Evolutionary conservation across 148 eudicot genomes (phyloP).

Genomic region (Rhododendron molle): DNA sequence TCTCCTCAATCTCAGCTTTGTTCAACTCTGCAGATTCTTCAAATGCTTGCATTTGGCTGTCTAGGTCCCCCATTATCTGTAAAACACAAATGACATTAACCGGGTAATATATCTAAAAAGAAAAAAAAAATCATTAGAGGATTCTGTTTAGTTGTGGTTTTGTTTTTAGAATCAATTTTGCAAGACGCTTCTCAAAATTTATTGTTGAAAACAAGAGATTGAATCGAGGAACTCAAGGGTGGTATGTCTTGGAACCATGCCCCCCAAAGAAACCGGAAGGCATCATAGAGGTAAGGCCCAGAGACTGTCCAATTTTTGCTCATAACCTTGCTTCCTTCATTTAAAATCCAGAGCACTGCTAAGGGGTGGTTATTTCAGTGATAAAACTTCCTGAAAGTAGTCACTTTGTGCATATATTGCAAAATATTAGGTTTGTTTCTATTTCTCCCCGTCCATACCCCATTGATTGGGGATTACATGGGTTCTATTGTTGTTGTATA

Average conservation of each 20-base stretch:
- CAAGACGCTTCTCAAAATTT: neutral
- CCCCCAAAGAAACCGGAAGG: neutral
- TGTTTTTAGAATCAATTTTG: neutral
- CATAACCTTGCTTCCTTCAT: neutral
- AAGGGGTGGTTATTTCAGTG: neutral
- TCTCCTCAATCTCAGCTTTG: slow-evolving; percentile 52
- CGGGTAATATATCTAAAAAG: neutral
- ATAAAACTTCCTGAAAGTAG: neutral
- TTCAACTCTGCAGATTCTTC: slow-evolving; percentile 64
- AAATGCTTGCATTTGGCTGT: slow-evolving; percentile 66
- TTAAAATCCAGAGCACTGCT: neutral
- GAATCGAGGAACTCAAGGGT: neutral
- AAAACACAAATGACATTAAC: slow-evolving; percentile 11
- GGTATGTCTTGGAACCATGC: neutral
- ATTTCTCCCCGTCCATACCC: neutral
- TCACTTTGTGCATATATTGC: neutral
- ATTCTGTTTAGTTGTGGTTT: neutral
- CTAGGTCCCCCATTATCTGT: slow-evolving; percentile 86
- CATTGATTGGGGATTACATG: neutral
- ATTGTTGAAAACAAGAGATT: neutral
- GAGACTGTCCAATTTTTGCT: neutral
- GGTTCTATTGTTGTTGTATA: neutral
- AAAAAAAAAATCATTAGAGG: neutral
- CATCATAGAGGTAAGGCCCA: neutral
- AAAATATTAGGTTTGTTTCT: neutral